Base-by-base conservation (phyloP, 306 rosid species). In the Betula pendula region DNA sequence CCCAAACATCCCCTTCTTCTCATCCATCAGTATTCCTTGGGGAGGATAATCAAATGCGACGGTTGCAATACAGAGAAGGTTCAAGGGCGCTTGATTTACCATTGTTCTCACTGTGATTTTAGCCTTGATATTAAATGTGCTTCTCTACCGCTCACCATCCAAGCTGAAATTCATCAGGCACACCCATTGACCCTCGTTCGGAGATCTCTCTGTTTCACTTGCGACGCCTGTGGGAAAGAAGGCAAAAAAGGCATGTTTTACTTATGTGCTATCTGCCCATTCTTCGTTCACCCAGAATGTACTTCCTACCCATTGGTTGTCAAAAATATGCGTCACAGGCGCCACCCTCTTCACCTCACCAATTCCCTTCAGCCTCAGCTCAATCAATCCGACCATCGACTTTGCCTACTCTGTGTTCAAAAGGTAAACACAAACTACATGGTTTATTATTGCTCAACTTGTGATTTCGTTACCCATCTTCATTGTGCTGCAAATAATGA, bases 21-120 rank as follows among this genome's bases (percentile, higher is more conserved):
- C 31, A 4, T 3, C 6, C 2, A 8, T 20, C 3, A 0, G 33
- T 0, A 3, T 3, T 6, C 15, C 10, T 8, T 0, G 14, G 7
- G 6, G 42, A 38, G 1, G 42, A 1, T 5, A 38, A 38, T 38
- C 42, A 12, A 7, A 0, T 58, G 65, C 35, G 14, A 25, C 11
- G 2, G 2, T 6, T 58, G 65, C 33, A 13, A 25, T 3, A 12
- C 5, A 3, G 5, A n/a, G n/a, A n/a, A 25, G 0, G 8, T 6
- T 56, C 12, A 1, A 0, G n/a, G n/a, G n/a, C n/a, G 42, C 42
- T 38, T 38, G 8, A 38, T 38, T 38, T 24, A 58, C 31, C 0
- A 24, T 0, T 58, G 65, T 5, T 0, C 17, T 6, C 1, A 0
- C 9, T 59, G 38, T 17, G 3, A 59, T 1, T 59, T 59, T 59